phyloP scores from a whole-genome alignment of 805 yeast species.

The Candida broadrunensis region DNA sequence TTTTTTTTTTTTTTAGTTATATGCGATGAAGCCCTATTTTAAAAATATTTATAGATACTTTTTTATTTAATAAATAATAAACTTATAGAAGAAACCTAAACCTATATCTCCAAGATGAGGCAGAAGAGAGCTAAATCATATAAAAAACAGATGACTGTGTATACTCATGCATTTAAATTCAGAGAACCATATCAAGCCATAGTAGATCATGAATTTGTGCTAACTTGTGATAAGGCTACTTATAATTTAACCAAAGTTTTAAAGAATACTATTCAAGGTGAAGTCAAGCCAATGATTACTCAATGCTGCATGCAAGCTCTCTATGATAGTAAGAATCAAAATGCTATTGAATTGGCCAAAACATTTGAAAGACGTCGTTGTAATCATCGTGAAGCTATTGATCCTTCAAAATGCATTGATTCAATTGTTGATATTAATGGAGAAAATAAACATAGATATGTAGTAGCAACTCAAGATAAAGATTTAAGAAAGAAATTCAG shows the following conservation, averaged over 20 bases:
- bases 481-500: conserved; percentile 68
- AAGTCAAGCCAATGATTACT: conserved; percentile 85
- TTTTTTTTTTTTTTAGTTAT: too few species aligned
- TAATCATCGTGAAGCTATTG: conserved; percentile 66
- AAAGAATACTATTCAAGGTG: conserved; percentile 77
- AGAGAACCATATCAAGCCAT: conserved; percentile 91
- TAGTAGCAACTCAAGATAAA: conserved; percentile 81
- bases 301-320: conserved; percentile 92
- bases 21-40: not conserved
- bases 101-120: conserved; percentile 58
- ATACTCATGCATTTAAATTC: conserved; percentile 83
- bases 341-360: conserved; percentile 79
- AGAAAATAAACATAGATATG: conserved; percentile 83
- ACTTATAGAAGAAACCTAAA: too few species aligned
- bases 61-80: too few species aligned
- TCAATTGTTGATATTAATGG: conserved; percentile 70
- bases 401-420: conserved; percentile 73
- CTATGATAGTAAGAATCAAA: conserved; percentile 67
- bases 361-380: conserved; percentile 89
- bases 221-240: conserved; percentile 61
- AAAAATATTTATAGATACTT: too few species aligned
- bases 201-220: conserved; percentile 76
- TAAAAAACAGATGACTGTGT: conserved; percentile 86
- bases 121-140: conserved; percentile 94
- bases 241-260: conserved; percentile 82